Evolutionary conservation across 805 yeast genomes (phyloP).

Genomic region (Metschnikowia similis): DNA sequence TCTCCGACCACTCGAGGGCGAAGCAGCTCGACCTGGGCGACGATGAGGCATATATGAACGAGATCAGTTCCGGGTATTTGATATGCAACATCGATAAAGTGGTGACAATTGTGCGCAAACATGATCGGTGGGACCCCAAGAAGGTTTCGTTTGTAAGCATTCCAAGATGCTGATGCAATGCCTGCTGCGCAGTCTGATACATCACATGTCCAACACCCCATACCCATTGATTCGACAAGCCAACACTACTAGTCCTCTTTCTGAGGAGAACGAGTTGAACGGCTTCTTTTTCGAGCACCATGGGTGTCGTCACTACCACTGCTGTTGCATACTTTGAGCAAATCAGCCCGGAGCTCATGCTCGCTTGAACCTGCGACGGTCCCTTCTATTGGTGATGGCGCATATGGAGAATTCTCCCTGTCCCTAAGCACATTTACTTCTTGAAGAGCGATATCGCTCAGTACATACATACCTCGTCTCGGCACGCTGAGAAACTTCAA

Average conservation of each 20-base stretch:
- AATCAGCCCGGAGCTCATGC: not conserved
- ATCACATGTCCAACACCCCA: too few species aligned
- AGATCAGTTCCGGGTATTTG: constrained; percentile 15
- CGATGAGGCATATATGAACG: constrained; percentile 19
- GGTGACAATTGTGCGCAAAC: constrained; percentile 19
- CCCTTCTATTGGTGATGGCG: not conserved
- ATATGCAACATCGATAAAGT: constrained; percentile 23
- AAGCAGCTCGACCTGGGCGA: not conserved
- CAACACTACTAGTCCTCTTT: too few species aligned
- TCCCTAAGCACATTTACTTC: not conserved
- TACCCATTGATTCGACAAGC: too few species aligned
- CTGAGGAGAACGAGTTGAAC: too few species aligned
- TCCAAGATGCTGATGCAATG: not conserved
- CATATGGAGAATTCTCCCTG: not conserved
- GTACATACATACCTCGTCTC: not conserved
- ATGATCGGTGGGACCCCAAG: constrained; percentile 14
- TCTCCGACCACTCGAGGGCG: constrained; percentile 3
- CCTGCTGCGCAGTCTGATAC: too few species aligned
- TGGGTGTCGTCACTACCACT: too few species aligned
- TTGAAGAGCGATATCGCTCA: not conserved
- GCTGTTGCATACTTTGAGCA: too few species aligned
- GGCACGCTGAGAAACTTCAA: not conserved
- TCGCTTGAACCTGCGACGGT: not conserved
- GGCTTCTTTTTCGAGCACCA: too few species aligned
- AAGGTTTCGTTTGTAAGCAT: constrained; percentile 8